A percentile compares a stretch with the other conserved stretches of the same genome.
These are phyloP conservation scores for Geranium rotundifolium DNA, from an alignment of 345 rosid genomes.

Conservation along the genomic window DNA sequence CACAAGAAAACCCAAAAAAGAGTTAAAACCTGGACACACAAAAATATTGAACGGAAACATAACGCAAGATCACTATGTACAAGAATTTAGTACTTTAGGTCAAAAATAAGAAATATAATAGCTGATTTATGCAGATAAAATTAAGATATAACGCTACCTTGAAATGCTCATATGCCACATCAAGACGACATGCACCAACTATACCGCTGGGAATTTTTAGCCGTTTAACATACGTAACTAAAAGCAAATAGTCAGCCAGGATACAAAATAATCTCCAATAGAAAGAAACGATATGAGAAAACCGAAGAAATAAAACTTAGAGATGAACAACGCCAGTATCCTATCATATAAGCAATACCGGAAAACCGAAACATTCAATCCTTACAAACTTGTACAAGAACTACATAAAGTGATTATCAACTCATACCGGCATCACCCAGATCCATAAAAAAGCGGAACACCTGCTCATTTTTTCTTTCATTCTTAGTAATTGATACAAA, in stretches of 20 bases:
- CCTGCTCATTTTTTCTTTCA: constrained; percentile 79
- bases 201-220: constrained; percentile 91
- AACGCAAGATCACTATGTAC: too few species aligned
- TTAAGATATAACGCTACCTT: constrained; percentile 41
- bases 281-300: neutral
- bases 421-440: constrained; percentile 84
- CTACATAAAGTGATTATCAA: neutral
- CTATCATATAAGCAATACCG: too few species aligned
- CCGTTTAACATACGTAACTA: constrained; percentile 75
- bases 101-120: too few species aligned
- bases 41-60: too few species aligned
- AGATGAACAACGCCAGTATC: too few species aligned
- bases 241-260: constrained; percentile 12
- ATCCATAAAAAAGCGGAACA: constrained; percentile 89
- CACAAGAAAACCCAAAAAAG: constrained; percentile 5
- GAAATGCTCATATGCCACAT: constrained; percentile 94
- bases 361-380: neutral
- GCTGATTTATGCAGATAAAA: too few species aligned
- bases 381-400: neutral
- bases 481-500: constrained; percentile 69
- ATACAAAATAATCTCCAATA: neutral
- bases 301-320: too few species aligned
- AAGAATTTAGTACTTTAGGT: neutral
- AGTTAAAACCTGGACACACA: neutral
- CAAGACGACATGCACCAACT: constrained; percentile 96